Evolutionary conservation across 495 filamentous ascomycete species (phyloP), one percentile per base, ranked within the genome.

Genomic region (Trichoderma gamsii): DNA sequence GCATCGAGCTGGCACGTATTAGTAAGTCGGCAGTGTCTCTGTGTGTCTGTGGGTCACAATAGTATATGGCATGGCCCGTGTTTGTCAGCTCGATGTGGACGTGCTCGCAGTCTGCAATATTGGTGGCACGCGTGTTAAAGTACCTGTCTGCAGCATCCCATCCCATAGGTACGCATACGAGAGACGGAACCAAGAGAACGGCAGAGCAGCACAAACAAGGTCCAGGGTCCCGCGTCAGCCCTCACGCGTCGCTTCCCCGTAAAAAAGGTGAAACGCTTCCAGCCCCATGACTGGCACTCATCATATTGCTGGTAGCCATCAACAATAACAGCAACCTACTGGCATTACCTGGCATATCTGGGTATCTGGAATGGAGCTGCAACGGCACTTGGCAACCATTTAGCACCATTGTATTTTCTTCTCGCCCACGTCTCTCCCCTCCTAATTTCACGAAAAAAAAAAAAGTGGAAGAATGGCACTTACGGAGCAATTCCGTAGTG

Each of bases 181-280:
- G 29, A 29, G 29, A 29, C 4, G 29, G 35, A 38, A 38, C 35
- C 35, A 38, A 38, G 35, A 38, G 35, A 6, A 38, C 35, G 35
- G 35, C 35, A 38, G 35, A 7, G 27, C 27, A 32, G 25, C 27
- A 21, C 27, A 61, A 25, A 61, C 23, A 25, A 32, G 56, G 56
- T 27, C 23, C 56, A 29, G 56, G 56, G 56, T 27, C 56, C 32
- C 56, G 56, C 56, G 56, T 61, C 56, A 32, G 25, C 56, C 23
- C 56, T 61, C 56, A 13, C 56, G 56, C 56, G 56, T 61, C 25
- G 56, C 56, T 61, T 32, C 56, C n/a, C 23, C 56, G 56, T 61
- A 23, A 27, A 61, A 61, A 23, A 23, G 49, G 56, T 32, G 56
- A 61, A 61, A 61, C 56, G 13, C 56, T 23, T 56, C 9, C 23